Evolutionary conservation across 2,329 filamentous ascomycete species (phyloP), one percentile per base, ranked within the genome.

Genomic region (Ophiostoma triangulosporum): DNA sequence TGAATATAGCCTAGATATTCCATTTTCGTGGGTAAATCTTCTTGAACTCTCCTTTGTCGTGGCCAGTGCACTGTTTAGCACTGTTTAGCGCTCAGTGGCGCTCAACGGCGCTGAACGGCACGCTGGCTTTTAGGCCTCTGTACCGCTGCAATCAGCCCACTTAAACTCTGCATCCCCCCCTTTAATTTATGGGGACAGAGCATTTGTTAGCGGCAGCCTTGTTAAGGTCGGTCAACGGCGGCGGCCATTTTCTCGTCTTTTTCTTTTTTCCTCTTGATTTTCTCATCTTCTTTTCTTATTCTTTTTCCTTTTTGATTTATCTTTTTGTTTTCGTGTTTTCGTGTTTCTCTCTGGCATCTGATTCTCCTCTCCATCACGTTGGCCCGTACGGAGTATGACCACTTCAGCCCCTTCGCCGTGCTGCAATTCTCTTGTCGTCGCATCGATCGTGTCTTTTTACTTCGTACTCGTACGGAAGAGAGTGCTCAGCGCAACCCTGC

Each of bases 1-100:
- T 55, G 48, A 33, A 56, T 53, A 46, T 59, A 59, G 29, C 57
- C 58, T 49, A 56, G 50, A 48, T 57, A 56, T 53, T 59, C 58
- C 54, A 60, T 59, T 51, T 45, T 53, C 46, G 20, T 43, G 17
- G 20, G 6, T 43, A 12, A 24, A 14, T 48, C 49, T 29, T 24
- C 33, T 15, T 35, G n/a, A 40, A 43, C 45, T 27, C 35, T 51
- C n/a, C 26, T 46, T 29, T 46, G 14, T 12, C 14, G 43, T 29
- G 20, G 38, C 38, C 17, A 14, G 38, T 11, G 7, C 38, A 15
- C 38, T 43, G 38, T n/a, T n/a, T n/a, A n/a, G 17, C 36, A 8
- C 17, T 22, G 17, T 40, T 9, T 9, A 9, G 38, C 17, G 38
- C 38, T 43, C 14, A 14, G 22, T 14, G 38, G 20, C 17, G 38